Base-by-base conservation (phyloP, 345 rosid species). In the Atalantia buxifolia region DNA sequence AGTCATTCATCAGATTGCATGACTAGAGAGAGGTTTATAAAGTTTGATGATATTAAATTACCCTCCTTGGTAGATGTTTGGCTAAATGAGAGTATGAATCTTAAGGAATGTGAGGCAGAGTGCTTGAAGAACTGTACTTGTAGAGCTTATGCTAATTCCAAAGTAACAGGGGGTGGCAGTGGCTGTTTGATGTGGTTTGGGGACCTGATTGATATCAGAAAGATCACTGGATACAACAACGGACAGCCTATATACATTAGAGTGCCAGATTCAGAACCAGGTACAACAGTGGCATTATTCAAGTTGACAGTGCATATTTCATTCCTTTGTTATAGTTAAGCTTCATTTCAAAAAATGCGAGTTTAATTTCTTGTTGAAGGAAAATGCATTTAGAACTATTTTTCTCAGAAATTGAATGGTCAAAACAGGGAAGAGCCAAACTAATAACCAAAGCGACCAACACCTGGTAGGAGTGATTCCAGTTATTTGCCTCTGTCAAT, bases 201-300 rank as follows among this genome's bases (percentile, higher is more conserved):
- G 9, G 38, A 66, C 21, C 35, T 72, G 14, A 7, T 66, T 36
- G 24, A 40, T 73, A 33, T 79, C 67, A 56, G 81, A 72, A 36
- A 64, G 65, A 31, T 27, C 18, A 0, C 33, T 22, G 10, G 21
- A 55, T 31, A 31, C 64, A 55, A 28, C 62, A 28, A 21, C 4
- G 83, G 79, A 40, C 88, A 84, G 31, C 78, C 79, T 28, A 55
- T 87, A 38, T 80, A 79, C 5, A 19, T 85, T 13, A 61, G 81
- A 38, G 36, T 83, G 36, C 40, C 78, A 8, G 72, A 68, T 38
- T 78, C 85, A 19, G 69, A 77, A 25, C 31, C 75, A 59, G 86
- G 88, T 83, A 9, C 63, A 42, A 69, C 13, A 18, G 18, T 4
- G 21, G 21, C 57, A 53, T 53, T 50, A 50, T 53, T 53, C 2